A percentile compares a stretch with the other conserved stretches of the same genome.
These are phyloP conservation scores for Rhizopogon vulgaris DNA, from an alignment of 768 basidiomycete genomes.

Conservation along the genomic window DNA sequence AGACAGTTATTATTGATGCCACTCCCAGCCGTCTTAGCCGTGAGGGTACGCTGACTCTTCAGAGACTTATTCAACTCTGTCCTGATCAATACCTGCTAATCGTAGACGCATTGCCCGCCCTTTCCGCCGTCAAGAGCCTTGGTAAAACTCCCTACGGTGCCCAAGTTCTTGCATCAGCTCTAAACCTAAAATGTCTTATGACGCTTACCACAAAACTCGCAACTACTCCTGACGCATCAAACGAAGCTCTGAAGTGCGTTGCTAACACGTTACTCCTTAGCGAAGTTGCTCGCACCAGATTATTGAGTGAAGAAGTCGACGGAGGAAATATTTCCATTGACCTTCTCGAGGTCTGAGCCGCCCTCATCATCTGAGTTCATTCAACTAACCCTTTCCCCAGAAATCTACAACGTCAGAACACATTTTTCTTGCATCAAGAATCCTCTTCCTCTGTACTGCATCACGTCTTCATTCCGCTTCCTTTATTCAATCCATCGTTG, in stretches of 20 bases:
- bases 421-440: constrained; percentile 69
- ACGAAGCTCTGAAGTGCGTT: constrained; percentile 68
- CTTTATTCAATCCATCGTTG: constrained; percentile 54
- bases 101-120: constrained; percentile 60
- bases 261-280: constrained; percentile 77
- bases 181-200: constrained; percentile 55
- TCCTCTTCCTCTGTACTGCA: constrained; percentile 69
- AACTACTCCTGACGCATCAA: constrained; percentile 51
- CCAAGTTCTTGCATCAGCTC: constrained; percentile 43
- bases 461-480: constrained; percentile 38
- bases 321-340: constrained; percentile 54
- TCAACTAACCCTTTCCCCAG: constrained; percentile 29
- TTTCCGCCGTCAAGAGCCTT: constrained; percentile 68
- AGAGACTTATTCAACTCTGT: background rate
- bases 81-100: background rate
- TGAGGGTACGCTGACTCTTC: constrained; percentile 40
- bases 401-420: constrained; percentile 56
- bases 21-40: constrained; percentile 44
- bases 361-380: constrained; percentile 8
- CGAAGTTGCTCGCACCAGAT: constrained; percentile 52
- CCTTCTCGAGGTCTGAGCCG: constrained; percentile 49
- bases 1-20: constrained; percentile 25
- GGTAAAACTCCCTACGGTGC: constrained; percentile 70
- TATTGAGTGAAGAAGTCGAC: constrained; percentile 51
- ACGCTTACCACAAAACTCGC: constrained; percentile 46